phyloP scores from a whole-genome alignment of 2,329 filamentous ascomycete species.

The Emmonsia crescens region DNA sequence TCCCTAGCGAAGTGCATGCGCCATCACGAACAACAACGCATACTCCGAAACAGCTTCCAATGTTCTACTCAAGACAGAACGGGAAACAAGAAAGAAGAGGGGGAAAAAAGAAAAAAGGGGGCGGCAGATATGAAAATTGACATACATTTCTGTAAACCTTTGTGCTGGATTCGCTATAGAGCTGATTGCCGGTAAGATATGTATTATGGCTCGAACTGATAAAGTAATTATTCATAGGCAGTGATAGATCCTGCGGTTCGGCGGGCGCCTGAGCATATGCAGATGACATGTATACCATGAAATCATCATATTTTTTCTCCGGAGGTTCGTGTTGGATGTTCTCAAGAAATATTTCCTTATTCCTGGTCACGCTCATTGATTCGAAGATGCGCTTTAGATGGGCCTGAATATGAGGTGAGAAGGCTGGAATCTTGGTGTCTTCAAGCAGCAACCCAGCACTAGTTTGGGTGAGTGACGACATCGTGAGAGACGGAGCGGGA shows the following conservation, averaged over 20 bases:
- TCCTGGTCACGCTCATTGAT: constrained; percentile 15
- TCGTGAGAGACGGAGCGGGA: neutral
- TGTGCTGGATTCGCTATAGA: constrained; percentile 64
- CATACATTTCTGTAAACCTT: constrained; percentile 67
- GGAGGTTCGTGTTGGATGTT: constrained; percentile 12
- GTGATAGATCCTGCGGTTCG: constrained; percentile 47
- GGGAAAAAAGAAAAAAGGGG: neutral
- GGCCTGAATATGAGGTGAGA: constrained; percentile 23
- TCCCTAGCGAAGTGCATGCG: neutral
- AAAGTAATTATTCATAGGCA: constrained; percentile 77
- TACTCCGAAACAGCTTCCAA: neutral
- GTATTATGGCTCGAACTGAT: constrained; percentile 95
- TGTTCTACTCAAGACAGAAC: neutral
- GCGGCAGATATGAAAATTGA: constrained; percentile 10
- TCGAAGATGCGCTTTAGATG: constrained; percentile 28
- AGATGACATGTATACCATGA: constrained; percentile 40
- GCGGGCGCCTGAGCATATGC: constrained; percentile 36
- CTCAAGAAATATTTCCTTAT: constrained; percentile 12
- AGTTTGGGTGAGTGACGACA: neutral
- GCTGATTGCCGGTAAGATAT: constrained; percentile 77
- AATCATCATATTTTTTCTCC: constrained; percentile 25
- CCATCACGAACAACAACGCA: neutral
- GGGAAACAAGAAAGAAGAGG: neutral
- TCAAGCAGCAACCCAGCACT: neutral
- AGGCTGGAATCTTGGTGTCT: constrained; percentile 11